Conservation (phyloP, 768 basidiomycete species). For the Chalciporus pseudorubinellus region DNA sequence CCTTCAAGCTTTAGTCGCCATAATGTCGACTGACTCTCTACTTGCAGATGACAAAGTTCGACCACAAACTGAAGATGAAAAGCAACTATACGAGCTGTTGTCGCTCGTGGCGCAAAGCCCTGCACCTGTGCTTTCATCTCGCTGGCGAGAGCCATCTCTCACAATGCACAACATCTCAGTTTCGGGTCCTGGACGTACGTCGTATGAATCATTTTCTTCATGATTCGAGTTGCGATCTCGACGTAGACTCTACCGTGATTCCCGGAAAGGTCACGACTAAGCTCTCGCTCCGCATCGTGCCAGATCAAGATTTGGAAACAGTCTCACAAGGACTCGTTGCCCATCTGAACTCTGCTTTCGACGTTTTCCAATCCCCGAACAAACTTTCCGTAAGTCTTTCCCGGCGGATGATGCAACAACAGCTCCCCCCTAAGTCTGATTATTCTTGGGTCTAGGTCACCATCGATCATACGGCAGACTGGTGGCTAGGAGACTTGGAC, state of each 20-base stretch:
- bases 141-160: conserved; percentile 89
- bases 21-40: neutral
- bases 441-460: conserved; percentile 50
- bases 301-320: conserved; percentile 79
- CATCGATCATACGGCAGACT: conserved; percentile 83
- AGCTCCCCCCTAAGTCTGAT: neutral
- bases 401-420: neutral
- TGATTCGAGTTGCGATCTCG: neutral
- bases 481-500: conserved; percentile 93
- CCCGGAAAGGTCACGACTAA: conserved; percentile 81
- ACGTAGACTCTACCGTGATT: conserved; percentile 83
- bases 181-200: conserved; percentile 76
- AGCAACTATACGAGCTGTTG: conserved; percentile 63
- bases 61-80: conserved; percentile 63
- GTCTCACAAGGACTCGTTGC: conserved; percentile 61
- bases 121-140: conserved; percentile 64
- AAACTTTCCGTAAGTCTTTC: conserved; percentile 51
- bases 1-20: neutral
- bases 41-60: conserved; percentile 73
- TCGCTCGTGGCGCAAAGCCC: conserved; percentile 66
- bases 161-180: conserved; percentile 84
- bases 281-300: conserved; percentile 89
- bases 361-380: conserved; percentile 63
- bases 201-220: neutral
- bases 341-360: conserved; percentile 60